Base-by-base conservation (phyloP, 2,329 filamentous ascomycete species). In the Fusarium continuum region DNA sequence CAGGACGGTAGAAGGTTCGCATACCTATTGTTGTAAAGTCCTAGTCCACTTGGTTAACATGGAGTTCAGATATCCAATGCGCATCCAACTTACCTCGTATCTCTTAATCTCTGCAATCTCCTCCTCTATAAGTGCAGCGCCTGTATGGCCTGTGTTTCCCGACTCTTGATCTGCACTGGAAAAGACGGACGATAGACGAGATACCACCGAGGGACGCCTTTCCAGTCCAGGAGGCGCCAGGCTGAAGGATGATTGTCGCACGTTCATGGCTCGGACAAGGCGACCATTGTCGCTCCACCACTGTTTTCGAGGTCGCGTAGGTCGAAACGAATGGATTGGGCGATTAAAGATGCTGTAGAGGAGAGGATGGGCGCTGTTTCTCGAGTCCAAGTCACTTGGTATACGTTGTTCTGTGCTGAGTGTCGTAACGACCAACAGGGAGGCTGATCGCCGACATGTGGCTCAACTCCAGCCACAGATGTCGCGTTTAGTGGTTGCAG, bases 21-120 rank as follows among this genome's bases (percentile, higher is more conserved):
- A 70, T 82, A 89, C 87, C 87, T 85, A 95, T 95, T 1, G 95
- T 99, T 6, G 93, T 97, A 75, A 99, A 99, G 78, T 99, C 95
- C 85, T 79, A 53, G 35, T n/a, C 20, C 11, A 31, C 8, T 19
- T 34, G 17, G 57, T 73, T 46, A 71, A 57, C 44, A 26, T 35
- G 39, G 52, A 26, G 41, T 87, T 67, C 29, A 25, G 23, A 45
- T 32, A 16, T 43, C 29, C 25, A 61, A 59, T 19, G 10, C 20
- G 35, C 13, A 32, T 20, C 20, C 7, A 44, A 63, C 77, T 63
- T 75, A 89, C 87, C 80, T 97, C 95, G 79, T 99, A 99, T 79
- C 94, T 87, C 80, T 97, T 97, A 75, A 99, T 98, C 81, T 97
- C 91, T 22, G 91, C 93, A 73, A 99, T 97, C 79, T 99, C 95